A percentile compares a stretch with the other conserved stretches of the same genome.
Conservation (phyloP, 2,329 filamentous ascomycete genomes). For the Xylaria arbuscula region DNA sequence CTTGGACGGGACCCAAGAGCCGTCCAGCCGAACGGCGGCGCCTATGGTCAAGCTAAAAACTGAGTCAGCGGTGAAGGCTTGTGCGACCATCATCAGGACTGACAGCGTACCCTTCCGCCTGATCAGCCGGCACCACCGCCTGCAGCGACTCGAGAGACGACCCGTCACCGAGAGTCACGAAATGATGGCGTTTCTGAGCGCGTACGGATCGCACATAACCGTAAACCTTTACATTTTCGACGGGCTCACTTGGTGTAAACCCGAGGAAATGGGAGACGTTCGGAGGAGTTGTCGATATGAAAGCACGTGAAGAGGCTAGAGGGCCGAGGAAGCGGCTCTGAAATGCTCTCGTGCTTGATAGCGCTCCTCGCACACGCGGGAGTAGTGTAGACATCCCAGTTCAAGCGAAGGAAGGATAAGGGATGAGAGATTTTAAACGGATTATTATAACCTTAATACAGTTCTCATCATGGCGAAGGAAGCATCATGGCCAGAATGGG, state of each 20-base stretch:
- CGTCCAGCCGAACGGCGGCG: conserved; percentile 79
- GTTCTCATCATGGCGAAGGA: conserved; percentile 1
- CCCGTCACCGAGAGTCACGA: conserved; percentile 88
- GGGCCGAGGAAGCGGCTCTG: conserved; percentile 21
- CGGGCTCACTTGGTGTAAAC: conserved; percentile 58
- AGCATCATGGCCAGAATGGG: background rate
- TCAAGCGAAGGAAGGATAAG: conserved; percentile 2
- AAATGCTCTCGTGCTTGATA: conserved; percentile 34
- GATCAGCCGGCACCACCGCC: conserved; percentile 77
- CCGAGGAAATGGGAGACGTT: conserved; percentile 68
- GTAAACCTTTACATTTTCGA: conserved; percentile 69
- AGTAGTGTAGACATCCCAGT: conserved; percentile 43
- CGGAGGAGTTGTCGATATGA: conserved; percentile 51
- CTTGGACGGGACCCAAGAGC: conserved; percentile 78
- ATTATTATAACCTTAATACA: background rate
- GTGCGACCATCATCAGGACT: conserved; percentile 35
- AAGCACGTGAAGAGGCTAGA: conserved; percentile 37
- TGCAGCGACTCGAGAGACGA: conserved; percentile 84
- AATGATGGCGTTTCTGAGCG: conserved; percentile 84
- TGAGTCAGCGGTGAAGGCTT: conserved; percentile 47
- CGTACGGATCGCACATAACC: conserved; percentile 87
- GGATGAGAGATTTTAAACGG: background rate
- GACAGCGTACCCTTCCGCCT: conserved; percentile 75
- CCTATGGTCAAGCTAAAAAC: conserved; percentile 78
- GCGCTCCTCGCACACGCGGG: conserved; percentile 42